Evolutionary conservation across 2,329 filamentous ascomycete species (phyloP), one percentile per base, ranked within the genome.

Genomic region (Curvularia sp.): DNA sequence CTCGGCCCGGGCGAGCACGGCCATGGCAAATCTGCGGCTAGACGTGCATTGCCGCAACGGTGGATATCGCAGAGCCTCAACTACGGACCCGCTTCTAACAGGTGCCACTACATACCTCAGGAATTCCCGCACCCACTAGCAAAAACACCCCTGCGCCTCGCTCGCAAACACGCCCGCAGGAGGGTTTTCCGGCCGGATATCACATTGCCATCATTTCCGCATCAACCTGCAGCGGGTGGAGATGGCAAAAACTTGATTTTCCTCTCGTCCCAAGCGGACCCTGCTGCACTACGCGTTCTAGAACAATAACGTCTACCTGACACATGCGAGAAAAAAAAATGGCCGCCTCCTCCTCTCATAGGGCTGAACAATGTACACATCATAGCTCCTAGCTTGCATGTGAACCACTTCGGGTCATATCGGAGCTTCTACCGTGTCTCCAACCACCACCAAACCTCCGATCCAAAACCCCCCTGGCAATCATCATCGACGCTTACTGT

Each of bases 301-400:
- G 53, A 60, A 57, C 57, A 43, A 48, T 15, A 38, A 35, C 33
- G 5, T 35, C 5, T 46, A 30, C 31, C 50, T 38, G 30, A 43
- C n/a, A 22, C 54, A 42, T 54, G 56, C 57, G 39, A 54, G 55
- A 48, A 48, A 55, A 35, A 42, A 42, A 42, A 24, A 15, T 28
- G 20, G 10, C 22, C 20, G 4, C 18, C 15, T 9, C 41, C 18
- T 56, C 58, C 57, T 26, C 58, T 20, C 10, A 39, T 65, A 69
- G 61, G 67, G 65, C 67, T 69, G 65, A 67, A 67, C 26, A 6
- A 53, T 31, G 35, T 30, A 41, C 56, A 47, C 41, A 47, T 35
- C 33, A 35, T 15, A 35, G 33, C 33, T 12, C 20, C 49, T 47
- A 24, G 58, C 52, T 61, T 42, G 57, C 53, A 55, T 57, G 56